phyloP scores from a whole-genome alignment of 169 alveolate species.

The Babesia caballi region DNA sequence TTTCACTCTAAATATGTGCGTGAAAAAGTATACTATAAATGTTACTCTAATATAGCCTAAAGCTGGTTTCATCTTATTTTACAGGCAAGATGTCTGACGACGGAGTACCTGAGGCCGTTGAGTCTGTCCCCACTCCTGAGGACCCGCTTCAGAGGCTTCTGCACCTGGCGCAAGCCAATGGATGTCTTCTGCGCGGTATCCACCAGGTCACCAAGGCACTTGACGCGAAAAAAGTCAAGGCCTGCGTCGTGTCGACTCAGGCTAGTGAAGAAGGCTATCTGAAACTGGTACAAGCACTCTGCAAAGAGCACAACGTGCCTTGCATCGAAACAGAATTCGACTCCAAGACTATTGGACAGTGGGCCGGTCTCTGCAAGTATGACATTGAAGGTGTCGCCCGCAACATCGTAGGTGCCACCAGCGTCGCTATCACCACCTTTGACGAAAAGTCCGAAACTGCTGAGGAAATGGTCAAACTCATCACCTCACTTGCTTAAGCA shows the following conservation, averaged over 20 bases:
- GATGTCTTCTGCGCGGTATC: slow-evolving; percentile 92
- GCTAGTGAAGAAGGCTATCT: slow-evolving; percentile 93
- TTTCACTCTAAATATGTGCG: too few relatives aligned
- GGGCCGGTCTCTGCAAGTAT: slow-evolving; percentile 95
- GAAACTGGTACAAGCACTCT: slow-evolving; percentile 87
- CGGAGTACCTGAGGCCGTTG: slow-evolving; percentile 62
- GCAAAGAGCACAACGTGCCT: slow-evolving; percentile 89
- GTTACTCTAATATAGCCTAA: too few relatives aligned
- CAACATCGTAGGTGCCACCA: slow-evolving; percentile 93
- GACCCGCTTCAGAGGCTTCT: slow-evolving; percentile 56
- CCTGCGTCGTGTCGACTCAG: slow-evolving; percentile 89
- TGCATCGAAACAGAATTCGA: slow-evolving; percentile 87
- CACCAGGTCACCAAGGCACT: slow-evolving; percentile 92
- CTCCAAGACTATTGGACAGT: slow-evolving; percentile 92
- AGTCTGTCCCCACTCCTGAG: slow-evolving; percentile 28
- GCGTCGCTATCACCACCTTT: slow-evolving; percentile 92
- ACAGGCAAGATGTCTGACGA: slow-evolving; percentile 60
- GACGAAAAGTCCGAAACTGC: slow-evolving; percentile 94
- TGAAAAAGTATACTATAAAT: too few relatives aligned
- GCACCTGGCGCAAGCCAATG: slow-evolving; percentile 82
- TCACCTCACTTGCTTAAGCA: slow-evolving; percentile 28
- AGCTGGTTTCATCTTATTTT: too few relatives aligned
- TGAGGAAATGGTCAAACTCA: slow-evolving; percentile 84
- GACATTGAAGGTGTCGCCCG: slow-evolving; percentile 92
- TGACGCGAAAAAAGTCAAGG: slow-evolving; percentile 92